Percentiles rank a stretch among this genome's conserved stretches.
Evolutionary conservation across 768 basidiomycete species (phyloP).

Genomic region (Tulasnella sp.): DNA sequence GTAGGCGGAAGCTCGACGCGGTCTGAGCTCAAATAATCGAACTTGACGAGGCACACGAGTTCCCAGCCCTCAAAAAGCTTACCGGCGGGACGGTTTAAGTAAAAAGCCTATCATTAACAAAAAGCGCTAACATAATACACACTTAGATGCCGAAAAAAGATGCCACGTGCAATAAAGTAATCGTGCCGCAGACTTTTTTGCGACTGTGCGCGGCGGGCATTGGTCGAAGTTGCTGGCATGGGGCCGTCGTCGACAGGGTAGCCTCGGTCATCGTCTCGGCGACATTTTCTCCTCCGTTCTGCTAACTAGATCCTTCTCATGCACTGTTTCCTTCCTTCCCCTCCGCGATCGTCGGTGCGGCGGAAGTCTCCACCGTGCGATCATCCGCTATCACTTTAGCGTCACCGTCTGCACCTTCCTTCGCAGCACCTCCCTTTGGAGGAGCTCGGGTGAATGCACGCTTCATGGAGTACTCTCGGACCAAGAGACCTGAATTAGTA

Average conservation of each 20-base stretch:
- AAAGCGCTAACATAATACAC: neutral
- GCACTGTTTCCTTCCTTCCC: neutral
- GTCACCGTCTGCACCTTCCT: neutral
- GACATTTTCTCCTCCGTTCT: neutral
- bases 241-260: neutral
- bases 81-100: neutral
- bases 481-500: constrained; percentile 47
- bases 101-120: neutral
- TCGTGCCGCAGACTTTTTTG: neutral
- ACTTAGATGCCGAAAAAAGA: neutral
- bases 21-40: neutral
- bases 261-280: neutral
- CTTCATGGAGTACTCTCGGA: constrained; percentile 59
- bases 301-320: neutral
- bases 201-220: neutral
- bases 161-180: neutral
- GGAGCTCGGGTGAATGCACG: constrained; percentile 47
- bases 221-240: neutral
- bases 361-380: neutral
- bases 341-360: neutral
- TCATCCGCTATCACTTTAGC: neutral
- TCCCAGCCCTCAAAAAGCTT: constrained; percentile 6
- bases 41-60: neutral
- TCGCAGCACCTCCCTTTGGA: constrained; percentile 12
- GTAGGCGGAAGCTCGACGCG: neutral